Conservation (phyloP, 2,329 filamentous ascomycete genomes). For the Exophiala spinifera region DNA sequence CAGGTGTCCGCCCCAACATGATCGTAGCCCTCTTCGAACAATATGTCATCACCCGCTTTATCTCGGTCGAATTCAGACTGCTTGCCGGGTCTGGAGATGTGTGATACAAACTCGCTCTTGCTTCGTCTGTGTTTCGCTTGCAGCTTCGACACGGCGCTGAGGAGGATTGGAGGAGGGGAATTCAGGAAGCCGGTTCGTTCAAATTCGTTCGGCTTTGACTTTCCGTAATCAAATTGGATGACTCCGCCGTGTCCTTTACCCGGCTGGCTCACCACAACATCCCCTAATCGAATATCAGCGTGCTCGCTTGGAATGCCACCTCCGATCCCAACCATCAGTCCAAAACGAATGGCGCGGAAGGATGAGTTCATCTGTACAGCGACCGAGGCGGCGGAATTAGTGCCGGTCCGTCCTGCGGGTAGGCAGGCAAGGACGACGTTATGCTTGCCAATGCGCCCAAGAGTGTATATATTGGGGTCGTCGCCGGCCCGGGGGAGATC, state of each 20-base stretch:
- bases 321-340: conserved; percentile 46
- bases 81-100: not conserved
- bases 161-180: not conserved
- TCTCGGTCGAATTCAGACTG: not conserved
- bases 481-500: no score
- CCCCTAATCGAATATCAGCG: conserved; percentile 34
- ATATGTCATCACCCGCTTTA: not conserved
- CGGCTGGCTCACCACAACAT: conserved; percentile 32
- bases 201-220: conserved; percentile 9
- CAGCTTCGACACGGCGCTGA: not conserved
- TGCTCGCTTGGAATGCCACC: conserved; percentile 31
- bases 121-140: not conserved
- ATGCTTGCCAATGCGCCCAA: conserved; percentile 23
- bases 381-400: not conserved
- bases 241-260: conserved; percentile 23
- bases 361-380: not conserved
- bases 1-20: not conserved
- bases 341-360: not conserved
- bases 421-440: conserved; percentile 24
- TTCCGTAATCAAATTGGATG: conserved; percentile 32
- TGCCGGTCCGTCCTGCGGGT: conserved; percentile 4
- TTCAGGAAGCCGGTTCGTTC: not conserved
- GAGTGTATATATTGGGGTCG: conserved; percentile 7
- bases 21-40: not conserved
- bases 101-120: not conserved